Base-by-base conservation (phyloP, 1,284 basidiomycete genomes). In the Cryptococcus sp. region DNA sequence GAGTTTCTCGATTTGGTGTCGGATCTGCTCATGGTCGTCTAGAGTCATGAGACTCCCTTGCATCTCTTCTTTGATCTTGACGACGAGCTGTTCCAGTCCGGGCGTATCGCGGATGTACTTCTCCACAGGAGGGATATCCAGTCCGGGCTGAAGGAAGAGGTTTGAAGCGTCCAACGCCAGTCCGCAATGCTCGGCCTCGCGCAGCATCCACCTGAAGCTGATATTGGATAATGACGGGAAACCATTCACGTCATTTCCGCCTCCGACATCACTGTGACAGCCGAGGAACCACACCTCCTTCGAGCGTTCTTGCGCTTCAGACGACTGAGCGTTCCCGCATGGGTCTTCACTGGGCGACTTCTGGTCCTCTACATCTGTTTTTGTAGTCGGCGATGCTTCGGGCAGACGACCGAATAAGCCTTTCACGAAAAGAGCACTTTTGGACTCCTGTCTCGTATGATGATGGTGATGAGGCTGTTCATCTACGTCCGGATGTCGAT, bases 201-300 rank as follows among this genome's bases (percentile, higher is more conserved):
- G 61, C 17, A 76, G 51, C 74, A 76, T 75, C 73, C 73, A 76
- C 50, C 74, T 64, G 48, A 76, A 61, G 7, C 70, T 63, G 39
- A 76, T 69, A 40, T 72, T 67, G n/a, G 73, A 67, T 16, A 74
- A 50, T 15, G 62, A 60, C 8, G 54, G 52, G 15, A 31, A 16
- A 22, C 50, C 59, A 46, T 69, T 68, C 44, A 56, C 3, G 27
- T 57, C 60, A 40, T 71, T 65, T 3, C 64, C 64, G 4, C 68
- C 69, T 22, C 69, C 68, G 11, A 68, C 64, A 52, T 69, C 64
- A 11, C 54, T 57, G 51, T 73, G 71, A 59, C 60, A 61, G n/a
- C 71, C 71, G 41, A 65, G 57, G 48, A 73, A 73, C 69, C 70
- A 73, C 16, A 63, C 63, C 40, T 73, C 70, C 20, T 64, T 63